Conservation (phyloP, 140 eudicot genomes). For the Artemisia princeps region DNA sequence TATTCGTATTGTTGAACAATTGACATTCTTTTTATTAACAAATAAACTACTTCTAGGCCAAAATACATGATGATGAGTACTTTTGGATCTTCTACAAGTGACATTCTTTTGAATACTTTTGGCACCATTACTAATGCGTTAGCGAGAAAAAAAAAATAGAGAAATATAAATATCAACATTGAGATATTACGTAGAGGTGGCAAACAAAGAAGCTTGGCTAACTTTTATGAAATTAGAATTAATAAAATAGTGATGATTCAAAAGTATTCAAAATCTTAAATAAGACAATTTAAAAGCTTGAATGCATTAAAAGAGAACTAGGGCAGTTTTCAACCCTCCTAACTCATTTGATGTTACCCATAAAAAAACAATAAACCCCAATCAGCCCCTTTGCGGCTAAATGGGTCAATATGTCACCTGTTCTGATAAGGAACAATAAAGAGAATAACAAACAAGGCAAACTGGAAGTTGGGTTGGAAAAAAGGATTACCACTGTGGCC, state of each 20-base stretch:
- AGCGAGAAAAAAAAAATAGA: not conserved
- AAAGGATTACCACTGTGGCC: slow-evolving; percentile 70
- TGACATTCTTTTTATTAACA: not conserved
- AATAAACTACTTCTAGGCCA: not conserved
- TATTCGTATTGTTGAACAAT: no score
- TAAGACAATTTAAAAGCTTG: not conserved
- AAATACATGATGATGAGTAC: not conserved
- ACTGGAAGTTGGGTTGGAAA: slow-evolving; percentile 9
- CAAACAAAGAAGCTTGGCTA: not conserved
- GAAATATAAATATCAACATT: not conserved
- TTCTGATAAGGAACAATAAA: slow-evolving; percentile 8
- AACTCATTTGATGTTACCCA: no score
- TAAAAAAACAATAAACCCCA: not conserved
- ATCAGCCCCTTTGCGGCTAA: not conserved
- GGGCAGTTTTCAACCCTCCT: not conserved
- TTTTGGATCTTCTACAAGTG: no score
- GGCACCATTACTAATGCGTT: no score
- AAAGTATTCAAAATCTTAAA: not conserved
- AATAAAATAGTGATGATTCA: not conserved
- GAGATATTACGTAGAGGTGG: not conserved
- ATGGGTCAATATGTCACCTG: not conserved
- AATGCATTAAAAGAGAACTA: not conserved
- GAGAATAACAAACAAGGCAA: slow-evolving; percentile 13
- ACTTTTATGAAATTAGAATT: not conserved
- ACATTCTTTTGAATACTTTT: no score